Evolutionary conservation across 306 rosid genomes (phyloP).

Genomic region (Luffa aegyptiaca): DNA sequence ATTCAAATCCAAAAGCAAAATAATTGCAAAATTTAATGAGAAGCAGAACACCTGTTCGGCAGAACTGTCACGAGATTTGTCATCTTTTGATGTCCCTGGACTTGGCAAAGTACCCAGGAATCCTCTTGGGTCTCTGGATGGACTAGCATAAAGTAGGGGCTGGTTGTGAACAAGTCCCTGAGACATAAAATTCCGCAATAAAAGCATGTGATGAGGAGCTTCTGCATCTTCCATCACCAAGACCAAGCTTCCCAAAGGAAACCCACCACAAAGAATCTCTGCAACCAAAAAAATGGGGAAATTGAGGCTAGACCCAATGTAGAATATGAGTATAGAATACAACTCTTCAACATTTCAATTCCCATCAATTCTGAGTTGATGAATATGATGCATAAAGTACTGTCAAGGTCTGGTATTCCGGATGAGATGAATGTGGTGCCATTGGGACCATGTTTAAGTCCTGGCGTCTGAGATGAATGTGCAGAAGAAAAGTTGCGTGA

Average conservation of each 20-base stretch:
- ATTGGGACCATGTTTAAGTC: slow-evolving; percentile 70
- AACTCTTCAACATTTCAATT: not conserved
- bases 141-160: slow-evolving; percentile 81
- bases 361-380: not conserved
- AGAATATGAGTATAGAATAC: not conserved
- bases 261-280: slow-evolving; percentile 90
- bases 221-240: slow-evolving; percentile 91
- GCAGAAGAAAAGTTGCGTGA: slow-evolving; percentile 48
- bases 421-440: slow-evolving; percentile 62
- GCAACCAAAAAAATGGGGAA: not conserved
- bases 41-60: slow-evolving; percentile 37
- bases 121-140: slow-evolving; percentile 62
- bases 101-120: slow-evolving; percentile 86
- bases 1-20: slow-evolving; percentile 1
- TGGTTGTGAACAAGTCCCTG: slow-evolving; percentile 75
- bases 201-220: slow-evolving; percentile 97
- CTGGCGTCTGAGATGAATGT: slow-evolving; percentile 38
- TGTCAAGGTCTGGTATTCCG: slow-evolving; percentile 77
- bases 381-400: slow-evolving; percentile 25
- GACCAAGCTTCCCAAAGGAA: slow-evolving; percentile 75
- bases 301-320: not conserved
- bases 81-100: slow-evolving; percentile 47
- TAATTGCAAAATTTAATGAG: not conserved
- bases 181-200: slow-evolving; percentile 85
- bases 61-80: slow-evolving; percentile 31